Base-by-base conservation (phyloP, 805 yeast genomes). In the Saccharomycopsis selenospora region DNA sequence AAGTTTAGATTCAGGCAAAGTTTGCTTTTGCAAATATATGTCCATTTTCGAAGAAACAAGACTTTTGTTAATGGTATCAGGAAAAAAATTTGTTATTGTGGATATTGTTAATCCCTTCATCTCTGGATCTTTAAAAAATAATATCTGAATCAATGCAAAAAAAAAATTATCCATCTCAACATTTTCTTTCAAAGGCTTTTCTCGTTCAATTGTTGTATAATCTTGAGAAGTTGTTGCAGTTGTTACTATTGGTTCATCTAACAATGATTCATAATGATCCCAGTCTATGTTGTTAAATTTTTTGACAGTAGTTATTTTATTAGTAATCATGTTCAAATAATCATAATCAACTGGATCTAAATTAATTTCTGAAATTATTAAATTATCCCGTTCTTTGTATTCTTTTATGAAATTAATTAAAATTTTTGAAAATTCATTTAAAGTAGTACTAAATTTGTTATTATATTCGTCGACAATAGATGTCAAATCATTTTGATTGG, bases 281-380 rank as follows among this genome's bases (percentile, higher is more conserved):
- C 38, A 33, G 10, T 33, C 38, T 33, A 33, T 33, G 7, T 33
- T 33, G 18, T 33, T 33, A 20, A 33, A 33, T 6, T 10, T 7
- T 17, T 33, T 17, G 3, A n/a, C 24, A 17, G 49, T 46, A n/a
- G 17, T 40, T 17, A 42, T 41, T 6, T 17, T 20, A 10, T 33
- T 36, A 10, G 36, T 29, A 8, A 52, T 40, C 6, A 45, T 20
- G 10, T 47, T 42, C 14, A 52, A 29, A 23, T 52, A 52, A 18
- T 48, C 52, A 43, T 42, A 52, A 43, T 52, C 55, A 11, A 52
- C 28, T 3, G 55, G 55, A 14, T 52, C 50, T 3, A 52, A 30
- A 29, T 46, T 46, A 18, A 52, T 52, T 25, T 52, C 55, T 11
- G 36, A 33, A 33, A 33, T 10, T 6, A 33, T 33, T 6, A 33